These are phyloP conservation scores for Schizosaccharomyces versatilis DNA, from an alignment of 1,139 yeast genomes.

Conservation along the genomic window DNA sequence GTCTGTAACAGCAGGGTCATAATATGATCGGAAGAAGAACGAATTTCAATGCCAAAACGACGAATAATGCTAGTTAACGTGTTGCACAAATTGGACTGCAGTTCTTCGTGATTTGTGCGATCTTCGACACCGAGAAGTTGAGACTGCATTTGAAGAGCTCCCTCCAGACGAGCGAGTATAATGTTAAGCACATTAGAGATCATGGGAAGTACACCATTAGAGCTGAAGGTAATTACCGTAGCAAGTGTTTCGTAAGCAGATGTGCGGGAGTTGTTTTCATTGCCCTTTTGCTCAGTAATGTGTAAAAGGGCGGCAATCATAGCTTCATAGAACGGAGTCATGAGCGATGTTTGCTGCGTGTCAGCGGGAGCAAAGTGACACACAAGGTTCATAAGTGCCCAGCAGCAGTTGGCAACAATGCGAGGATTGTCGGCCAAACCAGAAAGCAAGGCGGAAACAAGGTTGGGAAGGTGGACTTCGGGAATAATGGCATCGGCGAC, in stretches of 20 bases:
- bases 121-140: conserved; percentile 35
- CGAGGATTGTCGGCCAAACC: conserved; percentile 82
- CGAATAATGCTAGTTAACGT: conserved; percentile 72
- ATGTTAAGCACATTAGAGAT: conserved; percentile 57
- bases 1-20: conserved; percentile 66
- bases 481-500: conserved; percentile 58
- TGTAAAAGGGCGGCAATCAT: conserved; percentile 50
- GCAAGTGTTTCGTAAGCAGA: conserved; percentile 89
- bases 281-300: conserved; percentile 37
- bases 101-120: conserved; percentile 58
- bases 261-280: conserved; percentile 75
- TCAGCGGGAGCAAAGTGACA: conserved; percentile 51
- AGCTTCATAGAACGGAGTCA: conserved; percentile 51
- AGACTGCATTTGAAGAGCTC: conserved; percentile 35
- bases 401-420: conserved; percentile 85
- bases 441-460: conserved; percentile 45
- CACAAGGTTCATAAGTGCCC: conserved; percentile 80
- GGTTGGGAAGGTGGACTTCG: conserved; percentile 39
- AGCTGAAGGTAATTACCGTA: conserved; percentile 52
- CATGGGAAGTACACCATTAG: conserved; percentile 44
- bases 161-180: conserved; percentile 47
- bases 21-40: conserved; percentile 52
- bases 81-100: conserved; percentile 71
- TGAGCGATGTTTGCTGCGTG: conserved; percentile 31
- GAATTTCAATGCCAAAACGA: conserved; percentile 48